These are phyloP conservation scores for Edaphochlamys debaryana DNA, from an alignment of 139 green algal species.

Conservation along the genomic window DNA sequence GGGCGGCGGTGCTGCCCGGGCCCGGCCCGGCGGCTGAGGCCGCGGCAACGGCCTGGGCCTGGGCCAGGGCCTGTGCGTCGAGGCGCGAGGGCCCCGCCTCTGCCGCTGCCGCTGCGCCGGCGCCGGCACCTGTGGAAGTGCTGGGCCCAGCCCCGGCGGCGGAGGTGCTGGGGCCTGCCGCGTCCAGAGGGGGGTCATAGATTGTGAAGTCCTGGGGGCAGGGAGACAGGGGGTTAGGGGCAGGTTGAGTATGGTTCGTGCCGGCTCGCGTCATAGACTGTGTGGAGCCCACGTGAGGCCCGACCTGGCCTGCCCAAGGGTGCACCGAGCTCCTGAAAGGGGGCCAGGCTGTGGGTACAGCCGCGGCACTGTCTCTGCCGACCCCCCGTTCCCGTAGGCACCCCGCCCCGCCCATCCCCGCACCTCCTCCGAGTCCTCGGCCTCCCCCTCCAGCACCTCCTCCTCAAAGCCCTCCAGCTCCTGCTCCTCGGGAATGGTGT, in stretches of 20 bases:
- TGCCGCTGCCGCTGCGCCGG: background rate
- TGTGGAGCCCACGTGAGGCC: too few relatives aligned
- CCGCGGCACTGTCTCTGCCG: too few relatives aligned
- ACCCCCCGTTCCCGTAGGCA: too few relatives aligned
- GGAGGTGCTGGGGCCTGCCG: background rate
- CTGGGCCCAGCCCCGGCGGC: background rate
- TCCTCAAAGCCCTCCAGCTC: conserved; percentile 41
- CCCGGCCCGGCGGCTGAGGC: background rate
- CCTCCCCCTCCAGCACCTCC: background rate
- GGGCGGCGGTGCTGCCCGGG: background rate
- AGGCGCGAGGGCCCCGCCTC: too few relatives aligned
- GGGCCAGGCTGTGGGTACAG: too few relatives aligned
- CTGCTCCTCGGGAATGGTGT: conserved; percentile 20
- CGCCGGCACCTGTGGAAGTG: too few relatives aligned
- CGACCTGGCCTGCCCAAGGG: too few relatives aligned
- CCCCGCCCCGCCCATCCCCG: too few relatives aligned
- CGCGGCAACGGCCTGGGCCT: background rate
- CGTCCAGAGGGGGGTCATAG: conserved; percentile 1
- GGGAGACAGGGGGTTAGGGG: too few relatives aligned
- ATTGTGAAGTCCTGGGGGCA: conserved; percentile 38
- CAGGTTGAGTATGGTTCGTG: too few relatives aligned
- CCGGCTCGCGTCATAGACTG: too few relatives aligned
- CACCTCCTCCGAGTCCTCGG: conserved; percentile 8
- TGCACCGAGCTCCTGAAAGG: too few relatives aligned
- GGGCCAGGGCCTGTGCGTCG: background rate